Base-by-base conservation (phyloP, 2,329 filamentous ascomycete species). In the Curvularia sp. region DNA sequence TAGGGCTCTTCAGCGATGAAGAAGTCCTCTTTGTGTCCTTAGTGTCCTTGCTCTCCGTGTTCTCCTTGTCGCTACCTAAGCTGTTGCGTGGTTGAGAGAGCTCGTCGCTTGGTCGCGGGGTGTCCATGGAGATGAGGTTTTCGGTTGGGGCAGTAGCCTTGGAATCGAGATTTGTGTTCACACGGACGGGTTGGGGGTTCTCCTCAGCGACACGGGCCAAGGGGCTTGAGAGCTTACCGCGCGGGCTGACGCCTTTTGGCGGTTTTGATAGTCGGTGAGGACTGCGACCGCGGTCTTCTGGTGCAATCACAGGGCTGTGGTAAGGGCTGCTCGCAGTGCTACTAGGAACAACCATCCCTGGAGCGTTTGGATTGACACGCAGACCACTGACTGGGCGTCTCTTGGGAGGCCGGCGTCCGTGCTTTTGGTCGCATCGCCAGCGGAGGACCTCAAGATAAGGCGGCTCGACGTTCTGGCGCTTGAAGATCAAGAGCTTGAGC, bases 381-480 rank as follows among this genome's bases (percentile, higher is more conserved):
- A 86, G 75, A 57, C 82, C 78, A 63, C 80, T 75, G 63, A 66
- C 69, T 20, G 65, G 78, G 65, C 82, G 82, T 70, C 80, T 81
- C 64, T 80, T 84, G 43, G 82, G 82, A 33, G 75, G 77, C 66
- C 82, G 83, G 55, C 86, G 82, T 48, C 94, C 94, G 76, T 95
- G 90, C 81, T 97, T 98, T 77, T 98, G 94, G 75, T 99, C 95
- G 80, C 90, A 89, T 74, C 95, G 89, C 93, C 95, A 98, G 67
- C 95, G 86, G 69, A 99, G 82, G 72, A 99, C 97, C 74, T 96
- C 94, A 73, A 99, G 88, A 78, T 98, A 99, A 26, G 89, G 85
- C 20, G 95, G 95, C 78, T 98, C 94, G 54, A 97, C 91, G 54
- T 92, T 92, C 65, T 90, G 87, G 52, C 89, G 86, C 66, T 68